These are phyloP conservation scores for Candida tallmaniae DNA, from an alignment of 805 yeast genomes.

Conservation along the genomic window DNA sequence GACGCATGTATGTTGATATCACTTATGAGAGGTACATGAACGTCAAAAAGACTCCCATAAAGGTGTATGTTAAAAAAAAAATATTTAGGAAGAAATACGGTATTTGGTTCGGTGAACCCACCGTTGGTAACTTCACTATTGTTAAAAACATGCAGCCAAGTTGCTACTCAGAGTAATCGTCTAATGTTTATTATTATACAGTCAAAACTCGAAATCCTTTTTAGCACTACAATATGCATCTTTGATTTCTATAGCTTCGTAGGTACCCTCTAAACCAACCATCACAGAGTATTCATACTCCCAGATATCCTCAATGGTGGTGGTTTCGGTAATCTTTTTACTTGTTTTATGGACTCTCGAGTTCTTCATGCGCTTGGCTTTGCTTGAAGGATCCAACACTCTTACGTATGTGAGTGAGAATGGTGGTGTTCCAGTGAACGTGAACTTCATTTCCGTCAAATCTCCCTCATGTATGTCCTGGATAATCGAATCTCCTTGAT, in stretches of 20 bases:
- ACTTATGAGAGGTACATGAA: constrained; percentile 1
- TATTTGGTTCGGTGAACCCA: neutral
- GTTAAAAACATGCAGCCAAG: neutral
- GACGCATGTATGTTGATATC: constrained; percentile 3
- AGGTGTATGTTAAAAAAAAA: neutral
- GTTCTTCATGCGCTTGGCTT: constrained; percentile 27
- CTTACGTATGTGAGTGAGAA: constrained; percentile 82
- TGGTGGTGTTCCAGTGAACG: constrained; percentile 86
- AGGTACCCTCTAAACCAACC: constrained; percentile 87
- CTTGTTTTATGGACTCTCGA: constrained; percentile 11
- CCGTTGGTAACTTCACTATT: neutral
- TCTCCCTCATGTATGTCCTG: constrained; percentile 95
- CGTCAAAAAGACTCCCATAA: neutral
- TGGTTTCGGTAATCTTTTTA: constrained; percentile 16
- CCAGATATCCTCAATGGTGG: constrained; percentile 60
- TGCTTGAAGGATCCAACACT: constrained; percentile 30
- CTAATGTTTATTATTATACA: neutral
- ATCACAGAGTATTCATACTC: constrained; percentile 63
- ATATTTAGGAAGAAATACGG: neutral
- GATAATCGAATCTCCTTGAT: constrained; percentile 68
- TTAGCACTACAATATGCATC: constrained; percentile 68
- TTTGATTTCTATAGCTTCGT: constrained; percentile 85
- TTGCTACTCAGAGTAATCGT: neutral
- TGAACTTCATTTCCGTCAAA: constrained; percentile 79
- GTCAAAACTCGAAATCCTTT: constrained; percentile 8